These are phyloP conservation scores for Tetrahymena malaccensis DNA, from an alignment of 73 alveolate species.

Conservation along the genomic window DNA sequence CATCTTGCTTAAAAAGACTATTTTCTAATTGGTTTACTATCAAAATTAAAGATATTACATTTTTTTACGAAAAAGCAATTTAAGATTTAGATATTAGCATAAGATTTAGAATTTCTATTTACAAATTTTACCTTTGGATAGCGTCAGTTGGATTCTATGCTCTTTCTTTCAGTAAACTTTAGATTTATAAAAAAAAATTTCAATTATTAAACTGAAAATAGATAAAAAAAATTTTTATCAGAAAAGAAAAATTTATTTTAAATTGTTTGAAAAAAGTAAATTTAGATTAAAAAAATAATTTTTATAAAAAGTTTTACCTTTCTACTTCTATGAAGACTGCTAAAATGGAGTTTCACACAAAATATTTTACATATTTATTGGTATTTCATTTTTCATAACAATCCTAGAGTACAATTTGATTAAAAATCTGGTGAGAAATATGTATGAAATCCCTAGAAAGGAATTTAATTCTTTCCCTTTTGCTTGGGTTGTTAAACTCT, in stretches of 20 bases:
- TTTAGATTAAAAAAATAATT: too few relatives aligned
- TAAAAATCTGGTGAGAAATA: neutral
- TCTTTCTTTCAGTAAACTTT: neutral
- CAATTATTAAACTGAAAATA: neutral
- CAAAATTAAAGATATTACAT: neutral
- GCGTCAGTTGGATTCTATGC: neutral
- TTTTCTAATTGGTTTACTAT: neutral
- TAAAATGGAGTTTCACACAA: neutral
- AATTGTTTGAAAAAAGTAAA: too few relatives aligned
- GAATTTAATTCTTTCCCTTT: neutral
- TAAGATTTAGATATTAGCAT: neutral
- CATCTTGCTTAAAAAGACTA: neutral
- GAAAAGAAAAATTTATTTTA: too few relatives aligned
- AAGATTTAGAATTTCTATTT: neutral
- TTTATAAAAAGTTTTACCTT: neutral
- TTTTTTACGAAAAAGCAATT: neutral
- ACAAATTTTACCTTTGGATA: neutral
- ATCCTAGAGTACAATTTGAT: neutral
- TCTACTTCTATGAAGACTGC: neutral
- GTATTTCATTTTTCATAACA: neutral
- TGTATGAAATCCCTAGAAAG: neutral
- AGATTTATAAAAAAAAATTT: too few relatives aligned
- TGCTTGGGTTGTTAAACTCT: neutral
- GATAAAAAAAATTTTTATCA: too few relatives aligned
- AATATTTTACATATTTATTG: neutral